A percentile compares a stretch with the other conserved stretches of the same genome.
Evolutionary conservation across 202 grass and related monocot species (phyloP).

Genomic region (Saccharum hybrid): DNA sequence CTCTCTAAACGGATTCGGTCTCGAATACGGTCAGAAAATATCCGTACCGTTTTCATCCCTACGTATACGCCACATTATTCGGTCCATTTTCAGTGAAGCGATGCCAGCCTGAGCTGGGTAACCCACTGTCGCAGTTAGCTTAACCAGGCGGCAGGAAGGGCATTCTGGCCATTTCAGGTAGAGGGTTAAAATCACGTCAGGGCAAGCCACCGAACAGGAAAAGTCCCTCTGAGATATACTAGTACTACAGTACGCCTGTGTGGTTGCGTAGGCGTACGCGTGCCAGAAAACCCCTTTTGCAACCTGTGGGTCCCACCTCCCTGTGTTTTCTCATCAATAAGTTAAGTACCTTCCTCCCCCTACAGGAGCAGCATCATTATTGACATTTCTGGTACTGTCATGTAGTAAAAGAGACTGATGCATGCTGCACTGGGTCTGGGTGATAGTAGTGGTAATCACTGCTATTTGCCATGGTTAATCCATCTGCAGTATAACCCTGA

Average conservation of each 20-base stretch:
- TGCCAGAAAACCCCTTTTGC: slow-evolving; percentile 14
- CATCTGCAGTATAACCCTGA: neutral
- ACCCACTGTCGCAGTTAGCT: slow-evolving; percentile 25
- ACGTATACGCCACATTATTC: slow-evolving; percentile 40
- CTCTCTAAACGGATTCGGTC: no score
- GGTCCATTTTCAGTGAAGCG: slow-evolving; percentile 9
- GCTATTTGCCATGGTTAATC: neutral
- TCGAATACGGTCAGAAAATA: no score
- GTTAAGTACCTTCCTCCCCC: slow-evolving; percentile 34
- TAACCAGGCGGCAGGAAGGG: slow-evolving; percentile 11
- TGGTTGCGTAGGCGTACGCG: slow-evolving; percentile 30
- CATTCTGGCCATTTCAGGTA: neutral
- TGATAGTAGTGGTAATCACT: neutral
- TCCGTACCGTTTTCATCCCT: no score
- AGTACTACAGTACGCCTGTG: neutral
- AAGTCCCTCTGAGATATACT: slow-evolving; percentile 17
- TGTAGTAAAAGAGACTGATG: neutral
- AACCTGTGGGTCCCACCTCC: slow-evolving; percentile 8
- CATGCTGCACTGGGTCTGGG: neutral
- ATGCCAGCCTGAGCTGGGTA: slow-evolving; percentile 19
- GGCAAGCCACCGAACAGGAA: slow-evolving; percentile 28
- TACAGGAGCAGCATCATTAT: slow-evolving; percentile 15
- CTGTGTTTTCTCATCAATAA: slow-evolving; percentile 26
- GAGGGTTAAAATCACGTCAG: slow-evolving; percentile 40
- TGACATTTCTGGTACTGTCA: neutral